Percentiles rank a stretch among this genome's conserved stretches.
Conservation (phyloP, 2,329 filamentous ascomycete species). For the Lecanosticta acicola region DNA sequence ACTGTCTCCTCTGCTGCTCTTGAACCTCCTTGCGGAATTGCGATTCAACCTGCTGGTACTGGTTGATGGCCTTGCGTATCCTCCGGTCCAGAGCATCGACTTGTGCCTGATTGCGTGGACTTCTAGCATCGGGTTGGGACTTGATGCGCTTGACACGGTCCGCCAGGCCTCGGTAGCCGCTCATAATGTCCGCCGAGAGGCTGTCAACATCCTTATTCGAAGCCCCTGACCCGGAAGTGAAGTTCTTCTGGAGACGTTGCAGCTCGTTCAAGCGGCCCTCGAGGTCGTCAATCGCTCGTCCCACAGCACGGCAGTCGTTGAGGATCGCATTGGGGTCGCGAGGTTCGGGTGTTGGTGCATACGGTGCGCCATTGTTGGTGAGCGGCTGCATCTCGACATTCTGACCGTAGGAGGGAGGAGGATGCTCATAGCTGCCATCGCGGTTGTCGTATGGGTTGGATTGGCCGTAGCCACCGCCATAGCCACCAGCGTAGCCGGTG, state of each 20-base stretch:
- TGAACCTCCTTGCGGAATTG: conserved; percentile 73
- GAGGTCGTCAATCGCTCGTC: conserved; percentile 68
- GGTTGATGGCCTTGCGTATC: conserved; percentile 72
- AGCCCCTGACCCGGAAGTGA: conserved; percentile 62
- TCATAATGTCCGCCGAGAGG: conserved; percentile 74
- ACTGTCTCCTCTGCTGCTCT: conserved; percentile 82
- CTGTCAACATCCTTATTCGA: conserved; percentile 63
- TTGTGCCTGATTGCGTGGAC: conserved; percentile 69
- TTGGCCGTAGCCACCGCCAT: conserved; percentile 47
- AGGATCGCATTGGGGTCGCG: conserved; percentile 70
- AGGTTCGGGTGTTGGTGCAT: conserved; percentile 23
- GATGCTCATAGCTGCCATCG: conserved; percentile 26
- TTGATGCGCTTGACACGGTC: conserved; percentile 78
- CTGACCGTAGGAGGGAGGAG: conserved; percentile 28
- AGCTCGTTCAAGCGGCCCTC: conserved; percentile 68
- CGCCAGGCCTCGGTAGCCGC: conserved; percentile 71
- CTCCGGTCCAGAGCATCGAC: conserved; percentile 74
- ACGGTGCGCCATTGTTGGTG: conserved; percentile 22
- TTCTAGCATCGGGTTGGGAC: conserved; percentile 66
- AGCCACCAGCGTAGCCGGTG: conserved; percentile 37
- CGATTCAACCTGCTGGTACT: conserved; percentile 74
- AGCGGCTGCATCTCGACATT: conserved; percentile 69
- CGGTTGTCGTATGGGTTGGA: conserved; percentile 50
- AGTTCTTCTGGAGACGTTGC: conserved; percentile 62
- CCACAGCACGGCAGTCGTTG: conserved; percentile 77